These are phyloP conservation scores for Chionographis japonica DNA, from an alignment of 106 monocot genomes.

Conservation along the genomic window DNA sequence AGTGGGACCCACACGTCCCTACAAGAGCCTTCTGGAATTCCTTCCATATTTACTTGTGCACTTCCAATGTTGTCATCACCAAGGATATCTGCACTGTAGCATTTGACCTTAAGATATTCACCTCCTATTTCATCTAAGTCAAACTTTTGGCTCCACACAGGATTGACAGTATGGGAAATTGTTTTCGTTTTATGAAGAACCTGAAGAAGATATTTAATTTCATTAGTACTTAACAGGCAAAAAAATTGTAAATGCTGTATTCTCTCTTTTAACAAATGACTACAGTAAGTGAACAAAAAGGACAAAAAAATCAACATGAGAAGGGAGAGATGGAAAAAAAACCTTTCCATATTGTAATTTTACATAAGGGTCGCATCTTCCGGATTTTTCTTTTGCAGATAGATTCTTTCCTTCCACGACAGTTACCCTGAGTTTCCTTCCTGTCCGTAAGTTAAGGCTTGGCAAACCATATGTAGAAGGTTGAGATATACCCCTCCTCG, in stretches of 20 bases:
- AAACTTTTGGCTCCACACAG: slow-evolving; percentile 71
- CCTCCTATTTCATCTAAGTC: slow-evolving; percentile 84
- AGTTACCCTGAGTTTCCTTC: slow-evolving; percentile 70
- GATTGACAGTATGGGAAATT: slow-evolving; percentile 41
- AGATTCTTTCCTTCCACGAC: slow-evolving; percentile 71
- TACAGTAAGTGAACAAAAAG: background rate
- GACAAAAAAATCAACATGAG: background rate
- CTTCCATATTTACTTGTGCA: slow-evolving; percentile 73
- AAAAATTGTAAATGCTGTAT: background rate
- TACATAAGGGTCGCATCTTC: slow-evolving; percentile 79
- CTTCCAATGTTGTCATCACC: slow-evolving; percentile 81
- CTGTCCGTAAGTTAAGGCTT: slow-evolving; percentile 46
- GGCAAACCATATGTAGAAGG: slow-evolving; percentile 28
- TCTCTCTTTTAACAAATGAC: background rate
- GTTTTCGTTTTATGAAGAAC: slow-evolving; percentile 62
- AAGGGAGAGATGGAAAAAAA: slow-evolving; percentile 5
- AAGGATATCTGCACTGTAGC: slow-evolving; percentile 68
- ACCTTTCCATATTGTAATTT: slow-evolving; percentile 95
- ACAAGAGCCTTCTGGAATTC: slow-evolving; percentile 55
- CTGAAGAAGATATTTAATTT: slow-evolving; percentile 26
- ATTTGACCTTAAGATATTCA: slow-evolving; percentile 85
- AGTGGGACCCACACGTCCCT: slow-evolving; percentile 86
- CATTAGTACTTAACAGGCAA: background rate
- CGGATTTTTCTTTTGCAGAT: slow-evolving; percentile 58
- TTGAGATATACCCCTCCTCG: slow-evolving; percentile 17